Conservation (phyloP, 148 eudicot genomes). For the Rhododendron williamsianum region DNA sequence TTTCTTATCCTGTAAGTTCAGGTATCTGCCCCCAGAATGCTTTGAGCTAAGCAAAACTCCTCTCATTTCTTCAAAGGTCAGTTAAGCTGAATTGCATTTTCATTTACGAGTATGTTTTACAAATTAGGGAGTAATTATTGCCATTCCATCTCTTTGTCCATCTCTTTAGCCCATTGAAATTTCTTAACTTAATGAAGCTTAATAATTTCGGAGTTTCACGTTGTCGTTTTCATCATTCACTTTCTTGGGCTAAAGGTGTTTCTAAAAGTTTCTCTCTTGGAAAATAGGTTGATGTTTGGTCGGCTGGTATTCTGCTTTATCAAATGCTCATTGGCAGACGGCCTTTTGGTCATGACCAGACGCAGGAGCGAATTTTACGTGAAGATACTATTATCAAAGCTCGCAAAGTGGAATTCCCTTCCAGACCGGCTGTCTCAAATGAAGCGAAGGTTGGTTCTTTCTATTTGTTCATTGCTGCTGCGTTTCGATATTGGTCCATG, state of each 20-base stretch:
- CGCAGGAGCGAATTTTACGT: slow-evolving; percentile 90
- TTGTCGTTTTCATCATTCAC: not conserved
- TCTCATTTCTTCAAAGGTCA: slow-evolving; percentile 89
- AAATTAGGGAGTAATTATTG: not conserved
- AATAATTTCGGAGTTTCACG: not conserved
- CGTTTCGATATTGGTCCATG: not conserved
- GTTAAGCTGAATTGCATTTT: slow-evolving; percentile 9
- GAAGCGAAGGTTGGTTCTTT: slow-evolving; percentile 75
- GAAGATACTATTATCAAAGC: slow-evolving; percentile 98
- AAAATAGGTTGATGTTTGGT: slow-evolving; percentile 97
- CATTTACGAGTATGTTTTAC: not conserved
- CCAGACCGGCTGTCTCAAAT: slow-evolving; percentile 80
- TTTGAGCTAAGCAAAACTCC: slow-evolving; percentile 96
- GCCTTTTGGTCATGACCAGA: slow-evolving; percentile 97
- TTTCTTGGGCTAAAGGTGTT: not conserved
- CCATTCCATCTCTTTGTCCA: not conserved
- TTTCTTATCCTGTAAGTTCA: slow-evolving; percentile 23
- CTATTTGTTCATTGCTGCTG: not conserved
- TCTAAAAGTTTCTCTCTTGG: not conserved
- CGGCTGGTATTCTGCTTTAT: slow-evolving; percentile 88
- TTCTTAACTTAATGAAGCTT: not conserved
- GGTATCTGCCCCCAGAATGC: slow-evolving; percentile 99
- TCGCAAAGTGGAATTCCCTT: slow-evolving; percentile 92
- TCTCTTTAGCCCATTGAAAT: not conserved
- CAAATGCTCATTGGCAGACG: slow-evolving; percentile 98